Base-by-base conservation (phyloP, 2,329 filamentous ascomycete species). In the Colletotrichum lupini region DNA sequence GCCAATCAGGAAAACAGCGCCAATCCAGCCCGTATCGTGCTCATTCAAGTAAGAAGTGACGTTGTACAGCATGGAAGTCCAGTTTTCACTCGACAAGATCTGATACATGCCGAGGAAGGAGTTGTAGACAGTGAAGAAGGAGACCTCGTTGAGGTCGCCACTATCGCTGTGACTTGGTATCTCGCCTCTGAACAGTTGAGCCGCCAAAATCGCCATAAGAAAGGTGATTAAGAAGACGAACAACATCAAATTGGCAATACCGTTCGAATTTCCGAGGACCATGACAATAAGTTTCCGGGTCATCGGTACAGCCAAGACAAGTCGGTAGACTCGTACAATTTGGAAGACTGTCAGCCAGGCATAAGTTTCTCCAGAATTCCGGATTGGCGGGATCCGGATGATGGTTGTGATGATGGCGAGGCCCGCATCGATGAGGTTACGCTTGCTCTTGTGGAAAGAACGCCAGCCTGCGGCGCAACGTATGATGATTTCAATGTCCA, bases 91-190 rank as follows among this genome's bases (percentile, higher is more conserved):
- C 11, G 97, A 98, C 57, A 99, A 85, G 35, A 99, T 91, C 83
- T 98, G 95, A 80, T 99, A 99, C 95, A 99, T 98, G 69, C 95
- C 97, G 19, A 99, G 87, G 79, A 99, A 99, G 0, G 95, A 94
- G 79, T 98, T 98, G 85, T 93, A 99, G 46, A 99, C 97, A 52
- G 94, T 94, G 80, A 91, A 92, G 81, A 99, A 99, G 0, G 94
- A 93, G 55, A 97, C 90, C 26, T 88, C 84, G 74, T 94, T 91
- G 3, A 88, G 83, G 2, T 93, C 85, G 3, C 91, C 93, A n/a
- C 83, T 81, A 2, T 85, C 82, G 76, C 94, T 90, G n/a, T 86
- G 77, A 37, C 87, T 78, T 0, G 94, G 92, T 32, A 98, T 90
- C 77, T 97, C 92, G 35, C 95, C 95, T 46, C 97, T 92, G 79